Evolutionary conservation across 768 basidiomycete genomes (phyloP), one percentile per base, ranked within the genome.

Genomic region (Lactarius pseudohatsudake): DNA sequence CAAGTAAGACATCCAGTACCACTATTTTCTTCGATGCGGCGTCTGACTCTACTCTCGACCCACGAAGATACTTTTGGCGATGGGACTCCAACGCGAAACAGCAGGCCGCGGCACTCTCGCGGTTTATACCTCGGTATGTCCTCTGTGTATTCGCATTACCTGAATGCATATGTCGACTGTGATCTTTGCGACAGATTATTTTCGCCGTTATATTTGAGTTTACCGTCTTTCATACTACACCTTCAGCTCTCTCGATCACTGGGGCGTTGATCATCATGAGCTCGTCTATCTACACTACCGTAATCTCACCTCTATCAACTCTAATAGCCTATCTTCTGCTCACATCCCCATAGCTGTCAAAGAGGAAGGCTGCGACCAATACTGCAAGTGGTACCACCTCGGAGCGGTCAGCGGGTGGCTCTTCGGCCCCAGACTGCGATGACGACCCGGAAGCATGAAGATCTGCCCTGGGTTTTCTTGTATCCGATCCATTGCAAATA

Each of bases 151-250:
- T 50, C n/a, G 2, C 47, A 4, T 50, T 43, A 30, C 6, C 36
- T 22, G n/a, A 15, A 34, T 34, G 34, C 36, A 57, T 4, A 8
- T 8, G 4, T 58, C 16, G 18, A 30, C 22, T 28, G 9, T 54
- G 32, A 22, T 22, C 0, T 34, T 34, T 15, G 9, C 16, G 13
- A 28, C 67, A 89, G 82, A 81, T 92, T 41, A 78, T 91, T 20
- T 92, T 88, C 72, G 86, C 90, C 0, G 78, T 82, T 2, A 73
- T 86, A 16, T 78, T 92, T 15, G 89, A 94, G 73, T 78, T 84
- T 3, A 68, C 89, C 41, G 81, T 90, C 69, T 91, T 93, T 74
- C 79, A 85, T 55, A 81, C 81, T 0, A 74, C 78, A 6, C 90
- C 90, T 0, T 83, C 88, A 1, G 67, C 79, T 2, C 76, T 89